phyloP scores from a whole-genome alignment of 2,329 filamentous ascomycete genomes.

The Cercospora beticola region DNA sequence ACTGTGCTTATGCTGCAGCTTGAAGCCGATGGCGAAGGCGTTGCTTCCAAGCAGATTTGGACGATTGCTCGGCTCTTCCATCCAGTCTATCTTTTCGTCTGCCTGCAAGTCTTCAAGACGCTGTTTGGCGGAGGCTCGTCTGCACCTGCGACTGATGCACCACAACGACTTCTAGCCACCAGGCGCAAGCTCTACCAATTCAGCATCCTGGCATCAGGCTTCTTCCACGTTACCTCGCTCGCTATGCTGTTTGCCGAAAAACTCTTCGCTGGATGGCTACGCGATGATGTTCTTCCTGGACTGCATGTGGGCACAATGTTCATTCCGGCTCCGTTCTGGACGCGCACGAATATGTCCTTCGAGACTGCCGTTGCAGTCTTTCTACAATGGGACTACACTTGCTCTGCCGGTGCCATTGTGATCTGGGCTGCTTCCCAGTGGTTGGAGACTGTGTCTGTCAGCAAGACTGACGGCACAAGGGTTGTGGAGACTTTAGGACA shows the following conservation, averaged over 20 bases:
- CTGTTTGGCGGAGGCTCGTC: constrained; percentile 2
- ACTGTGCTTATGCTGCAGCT: constrained; percentile 26
- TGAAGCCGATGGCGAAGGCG: constrained; percentile 21
- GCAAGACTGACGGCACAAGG: not conserved
- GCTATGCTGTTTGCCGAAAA: constrained; percentile 17
- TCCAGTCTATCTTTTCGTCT: constrained; percentile 22
- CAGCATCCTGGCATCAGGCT: constrained; percentile 25
- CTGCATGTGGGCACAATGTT: constrained; percentile 17
- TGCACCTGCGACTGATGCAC: not conserved
- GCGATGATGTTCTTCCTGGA: constrained; percentile 15
- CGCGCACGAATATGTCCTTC: constrained; percentile 7
- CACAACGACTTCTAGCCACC: constrained; percentile 10
- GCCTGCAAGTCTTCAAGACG: constrained; percentile 1
- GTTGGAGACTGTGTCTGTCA: constrained; percentile 14
- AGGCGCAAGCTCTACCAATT: constrained; percentile 25
- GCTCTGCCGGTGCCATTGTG: constrained; percentile 22
- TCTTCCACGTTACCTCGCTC: constrained; percentile 27
- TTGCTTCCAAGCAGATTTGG: constrained; percentile 27
- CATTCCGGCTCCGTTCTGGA: constrained; percentile 25
- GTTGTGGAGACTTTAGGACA: constrained; percentile 15
- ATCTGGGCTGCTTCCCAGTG: constrained; percentile 25
- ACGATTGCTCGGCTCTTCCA: constrained; percentile 28
- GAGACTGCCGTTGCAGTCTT: constrained; percentile 26
- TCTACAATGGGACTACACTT: constrained; percentile 29
- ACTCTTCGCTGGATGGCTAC: constrained; percentile 20